Evolutionary conservation across 352 stramenopile genomes (phyloP).

Genomic region (Nothophytophthora sp.): DNA sequence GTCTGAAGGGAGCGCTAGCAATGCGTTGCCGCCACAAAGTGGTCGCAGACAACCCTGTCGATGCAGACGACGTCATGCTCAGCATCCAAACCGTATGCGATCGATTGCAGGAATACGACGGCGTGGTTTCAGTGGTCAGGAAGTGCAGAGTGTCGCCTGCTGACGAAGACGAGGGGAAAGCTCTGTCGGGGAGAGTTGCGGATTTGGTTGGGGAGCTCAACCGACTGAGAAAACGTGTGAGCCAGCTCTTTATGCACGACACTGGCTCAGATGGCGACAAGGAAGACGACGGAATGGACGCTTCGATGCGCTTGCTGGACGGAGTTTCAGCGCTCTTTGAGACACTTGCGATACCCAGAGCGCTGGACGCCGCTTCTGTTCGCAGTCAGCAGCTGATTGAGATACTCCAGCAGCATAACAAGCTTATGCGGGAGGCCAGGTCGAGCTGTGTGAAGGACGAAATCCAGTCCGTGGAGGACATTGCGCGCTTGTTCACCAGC

Average conservation of each 20-base stretch:
- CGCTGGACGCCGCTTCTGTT: conserved; percentile 12
- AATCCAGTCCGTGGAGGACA: conserved; percentile 20
- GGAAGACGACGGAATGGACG: not conserved
- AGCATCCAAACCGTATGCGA: conserved; percentile 20
- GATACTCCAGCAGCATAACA: conserved; percentile 21
- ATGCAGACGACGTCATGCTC: conserved; percentile 10
- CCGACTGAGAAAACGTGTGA: conserved; percentile 13
- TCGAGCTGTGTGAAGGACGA: conserved; percentile 17
- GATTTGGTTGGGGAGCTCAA: conserved; percentile 6
- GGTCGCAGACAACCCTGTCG: not conserved
- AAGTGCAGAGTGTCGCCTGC: not conserved
- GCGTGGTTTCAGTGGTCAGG: conserved; percentile 11
- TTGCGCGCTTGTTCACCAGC: conserved; percentile 9
- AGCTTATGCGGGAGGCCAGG: conserved; percentile 15
- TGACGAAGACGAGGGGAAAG: not conserved
- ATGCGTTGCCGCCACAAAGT: conserved; percentile 31
- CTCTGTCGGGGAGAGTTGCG: conserved; percentile 11
- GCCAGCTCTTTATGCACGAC: conserved; percentile 10
- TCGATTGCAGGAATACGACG: conserved; percentile 28
- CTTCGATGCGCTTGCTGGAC: conserved; percentile 6
- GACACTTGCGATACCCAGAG: conserved; percentile 12
- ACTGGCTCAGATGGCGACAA: not conserved
- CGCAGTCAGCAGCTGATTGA: conserved; percentile 12
- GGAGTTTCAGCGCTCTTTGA: conserved; percentile 12
- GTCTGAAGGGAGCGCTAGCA: conserved; percentile 33